These are phyloP conservation scores for Hyaloperonospora brassicae DNA, from an alignment of 352 stramenopile species.

Conservation along the genomic window DNA sequence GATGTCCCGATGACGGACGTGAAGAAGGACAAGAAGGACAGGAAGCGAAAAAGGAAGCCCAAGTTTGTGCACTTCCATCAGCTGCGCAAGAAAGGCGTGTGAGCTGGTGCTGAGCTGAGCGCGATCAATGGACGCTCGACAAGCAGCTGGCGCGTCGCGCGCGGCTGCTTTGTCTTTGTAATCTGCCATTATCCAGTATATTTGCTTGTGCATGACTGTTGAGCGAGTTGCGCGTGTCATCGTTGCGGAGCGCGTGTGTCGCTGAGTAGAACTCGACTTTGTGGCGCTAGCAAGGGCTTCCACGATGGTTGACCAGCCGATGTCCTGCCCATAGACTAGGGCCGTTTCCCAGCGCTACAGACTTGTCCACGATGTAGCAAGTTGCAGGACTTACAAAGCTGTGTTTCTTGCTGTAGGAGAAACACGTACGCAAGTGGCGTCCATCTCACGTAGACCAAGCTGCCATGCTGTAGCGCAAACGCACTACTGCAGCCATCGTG, in stretches of 20 bases:
- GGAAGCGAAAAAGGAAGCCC: constrained; percentile 62
- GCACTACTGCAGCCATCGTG: no score
- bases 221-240: constrained; percentile 29
- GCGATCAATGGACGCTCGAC: constrained; percentile 17
- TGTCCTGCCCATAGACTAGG: constrained; percentile 53
- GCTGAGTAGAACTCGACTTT: constrained; percentile 41
- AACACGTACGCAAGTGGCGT: no score
- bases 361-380: no score
- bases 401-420: no score
- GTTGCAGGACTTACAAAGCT: no score
- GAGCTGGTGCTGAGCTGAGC: constrained; percentile 22
- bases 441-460: no score
- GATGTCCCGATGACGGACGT: constrained; percentile 38
- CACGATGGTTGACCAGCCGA: constrained; percentile 43
- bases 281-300: constrained; percentile 60
- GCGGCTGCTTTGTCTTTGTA: constrained; percentile 24
- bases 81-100: constrained; percentile 83
- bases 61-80: constrained; percentile 85
- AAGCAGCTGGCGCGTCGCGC: constrained; percentile 1
- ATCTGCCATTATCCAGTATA: constrained; percentile 45
- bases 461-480: no score
- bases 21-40: constrained; percentile 38
- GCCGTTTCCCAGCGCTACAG: constrained; percentile 75
- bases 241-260: constrained; percentile 50
- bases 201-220: constrained; percentile 33